phyloP scores from a whole-genome alignment of 2,329 filamentous ascomycete species.

The Ceratocystis eucalypticola region DNA sequence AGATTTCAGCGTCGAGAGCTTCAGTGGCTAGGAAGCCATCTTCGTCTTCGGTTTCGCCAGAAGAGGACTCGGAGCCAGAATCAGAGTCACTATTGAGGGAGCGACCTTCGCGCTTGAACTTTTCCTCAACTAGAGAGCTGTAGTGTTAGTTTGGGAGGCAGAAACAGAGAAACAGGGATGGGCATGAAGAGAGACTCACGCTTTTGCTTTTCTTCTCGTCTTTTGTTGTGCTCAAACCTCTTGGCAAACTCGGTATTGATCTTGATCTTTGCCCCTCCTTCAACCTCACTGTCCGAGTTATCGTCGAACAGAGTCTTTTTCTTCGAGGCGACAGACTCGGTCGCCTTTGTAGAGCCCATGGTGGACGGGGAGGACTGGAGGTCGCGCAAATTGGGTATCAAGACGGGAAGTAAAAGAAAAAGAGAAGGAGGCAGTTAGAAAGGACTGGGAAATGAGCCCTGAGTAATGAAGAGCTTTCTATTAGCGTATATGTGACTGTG shows the following conservation, averaged over 20 bases:
- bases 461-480: not conserved
- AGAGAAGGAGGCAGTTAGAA: not conserved
- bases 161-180: too few species aligned
- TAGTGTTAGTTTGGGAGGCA: not conserved
- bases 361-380: not conserved
- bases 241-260: constrained; percentile 85
- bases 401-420: not conserved
- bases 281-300: constrained; percentile 31
- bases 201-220: constrained; percentile 70
- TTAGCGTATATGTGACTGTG: not conserved
- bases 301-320: constrained; percentile 44
- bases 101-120: constrained; percentile 56
- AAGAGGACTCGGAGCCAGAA: constrained; percentile 46
- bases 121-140: constrained; percentile 61
- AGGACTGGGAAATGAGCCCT: not conserved
- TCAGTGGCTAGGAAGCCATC: constrained; percentile 76
- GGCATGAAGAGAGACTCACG: constrained; percentile 33
- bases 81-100: constrained; percentile 36
- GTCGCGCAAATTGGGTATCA: not conserved
- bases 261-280: constrained; percentile 45
- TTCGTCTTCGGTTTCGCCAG: constrained; percentile 78
- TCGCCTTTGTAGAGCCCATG: not conserved
- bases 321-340: not conserved
- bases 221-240: constrained; percentile 93
- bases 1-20: constrained; percentile 73